These are phyloP conservation scores for Penicillium angulare DNA, from an alignment of 495 filamentous ascomycete species.

Conservation along the genomic window DNA sequence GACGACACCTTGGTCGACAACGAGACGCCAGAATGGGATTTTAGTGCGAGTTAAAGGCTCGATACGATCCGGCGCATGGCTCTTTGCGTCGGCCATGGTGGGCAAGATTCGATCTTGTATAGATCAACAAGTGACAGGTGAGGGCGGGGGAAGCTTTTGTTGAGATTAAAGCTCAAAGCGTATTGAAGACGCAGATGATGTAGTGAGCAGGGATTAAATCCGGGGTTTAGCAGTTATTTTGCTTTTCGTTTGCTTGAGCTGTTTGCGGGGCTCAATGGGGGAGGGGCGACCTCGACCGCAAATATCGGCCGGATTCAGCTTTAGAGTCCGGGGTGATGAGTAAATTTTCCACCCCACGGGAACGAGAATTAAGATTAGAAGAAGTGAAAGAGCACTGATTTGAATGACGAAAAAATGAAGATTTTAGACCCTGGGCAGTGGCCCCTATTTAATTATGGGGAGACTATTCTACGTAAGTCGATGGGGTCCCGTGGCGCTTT, in stretches of 20 bases:
- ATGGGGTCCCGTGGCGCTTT: background rate
- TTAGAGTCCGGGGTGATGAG: no score
- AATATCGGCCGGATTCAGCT: background rate
- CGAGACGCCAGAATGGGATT: constrained; percentile 43
- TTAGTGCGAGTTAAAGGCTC: constrained; percentile 30
- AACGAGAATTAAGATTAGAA: background rate
- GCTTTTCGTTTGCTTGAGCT: background rate
- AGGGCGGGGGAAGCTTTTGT: background rate
- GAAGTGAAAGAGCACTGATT: no score
- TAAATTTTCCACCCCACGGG: background rate
- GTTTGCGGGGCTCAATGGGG: background rate
- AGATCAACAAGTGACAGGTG: background rate
- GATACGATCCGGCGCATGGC: constrained; percentile 25
- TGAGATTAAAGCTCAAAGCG: background rate
- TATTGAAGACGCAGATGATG: no score
- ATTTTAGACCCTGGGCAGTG: background rate
- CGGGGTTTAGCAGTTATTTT: background rate
- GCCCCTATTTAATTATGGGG: constrained; percentile 1
- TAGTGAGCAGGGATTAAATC: background rate
- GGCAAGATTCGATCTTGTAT: constrained; percentile 8
- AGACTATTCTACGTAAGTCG: background rate
- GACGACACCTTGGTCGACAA: constrained; percentile 53
- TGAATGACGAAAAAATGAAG: background rate
- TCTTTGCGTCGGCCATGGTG: constrained; percentile 31
- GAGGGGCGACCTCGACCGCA: no score